Percentiles rank a stretch among this genome's conserved stretches.
Evolutionary conservation across 2,329 filamentous ascomycete species (phyloP).

Genomic region (Alternaria hordeiaustralica): DNA sequence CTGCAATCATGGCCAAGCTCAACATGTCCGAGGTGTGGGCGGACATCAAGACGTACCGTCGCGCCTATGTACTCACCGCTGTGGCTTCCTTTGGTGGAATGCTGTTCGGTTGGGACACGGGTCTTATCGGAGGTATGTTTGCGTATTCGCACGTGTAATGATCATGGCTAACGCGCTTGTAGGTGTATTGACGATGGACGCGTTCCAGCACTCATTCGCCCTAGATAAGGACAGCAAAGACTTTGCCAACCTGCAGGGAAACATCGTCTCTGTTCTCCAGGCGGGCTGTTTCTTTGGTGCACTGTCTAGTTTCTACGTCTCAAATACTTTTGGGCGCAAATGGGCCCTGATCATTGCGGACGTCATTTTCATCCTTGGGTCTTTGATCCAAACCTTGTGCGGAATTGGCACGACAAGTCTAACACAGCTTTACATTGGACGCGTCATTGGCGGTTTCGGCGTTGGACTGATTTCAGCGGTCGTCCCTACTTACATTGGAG

Average conservation of each 20-base stretch:
- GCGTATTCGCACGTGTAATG: background rate
- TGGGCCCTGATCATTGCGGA: slow-evolving; percentile 51
- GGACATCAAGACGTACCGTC: slow-evolving; percentile 50
- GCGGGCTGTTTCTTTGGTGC: slow-evolving; percentile 56
- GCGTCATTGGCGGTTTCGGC: slow-evolving; percentile 54
- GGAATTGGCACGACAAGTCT: slow-evolving; percentile 44
- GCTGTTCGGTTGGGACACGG: slow-evolving; percentile 49
- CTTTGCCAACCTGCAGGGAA: slow-evolving; percentile 52
- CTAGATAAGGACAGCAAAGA: slow-evolving; percentile 40
- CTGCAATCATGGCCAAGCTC: slow-evolving; percentile 39
- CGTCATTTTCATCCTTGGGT: slow-evolving; percentile 52
- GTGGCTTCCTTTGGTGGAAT: slow-evolving; percentile 53
- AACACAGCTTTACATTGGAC: slow-evolving; percentile 51
- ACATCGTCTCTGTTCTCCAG: slow-evolving; percentile 54
- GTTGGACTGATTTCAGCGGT: slow-evolving; percentile 53
- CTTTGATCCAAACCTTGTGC: slow-evolving; percentile 50
- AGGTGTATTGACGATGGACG: slow-evolving; percentile 53
- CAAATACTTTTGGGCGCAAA: slow-evolving; percentile 52
- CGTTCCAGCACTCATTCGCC: slow-evolving; percentile 52
- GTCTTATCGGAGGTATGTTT: slow-evolving; percentile 36
- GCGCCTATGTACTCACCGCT: slow-evolving; percentile 50
- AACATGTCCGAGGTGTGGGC: slow-evolving; percentile 44
- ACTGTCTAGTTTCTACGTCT: slow-evolving; percentile 51
- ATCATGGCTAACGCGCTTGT: background rate
- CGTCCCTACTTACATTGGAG: slow-evolving; percentile 54